Evolutionary conservation across 176 grass and related monocot genomes (phyloP).

Genomic region (Musa beccarii): DNA sequence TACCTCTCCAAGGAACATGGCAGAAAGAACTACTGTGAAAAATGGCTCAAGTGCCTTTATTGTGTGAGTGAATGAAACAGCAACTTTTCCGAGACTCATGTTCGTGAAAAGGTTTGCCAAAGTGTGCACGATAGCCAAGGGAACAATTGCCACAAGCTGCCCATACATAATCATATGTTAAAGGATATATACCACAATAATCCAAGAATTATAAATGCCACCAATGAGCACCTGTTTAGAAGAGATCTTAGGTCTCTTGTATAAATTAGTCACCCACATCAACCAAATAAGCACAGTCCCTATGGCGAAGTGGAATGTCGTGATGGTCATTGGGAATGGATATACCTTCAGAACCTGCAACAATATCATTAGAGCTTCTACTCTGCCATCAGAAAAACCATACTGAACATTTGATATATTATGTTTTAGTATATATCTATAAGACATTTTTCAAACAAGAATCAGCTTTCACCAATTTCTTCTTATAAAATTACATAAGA

Average conservation of each 20-base stretch:
- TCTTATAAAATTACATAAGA: neutral
- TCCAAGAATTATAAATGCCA: constrained; percentile 4
- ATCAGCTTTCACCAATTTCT: neutral
- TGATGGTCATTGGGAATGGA: constrained; percentile 73
- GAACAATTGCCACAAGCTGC: constrained; percentile 67
- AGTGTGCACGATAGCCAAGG: constrained; percentile 63
- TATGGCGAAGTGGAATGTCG: constrained; percentile 58
- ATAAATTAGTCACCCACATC: constrained; percentile 63
- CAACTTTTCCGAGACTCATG: constrained; percentile 79
- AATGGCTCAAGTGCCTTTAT: constrained; percentile 79
- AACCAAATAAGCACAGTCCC: constrained; percentile 48
- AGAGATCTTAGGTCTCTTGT: constrained; percentile 65
- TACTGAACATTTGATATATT: neutral
- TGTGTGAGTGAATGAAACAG: constrained; percentile 93
- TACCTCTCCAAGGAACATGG: constrained; percentile 69
- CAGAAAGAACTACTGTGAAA: constrained; percentile 76
- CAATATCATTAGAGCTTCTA: constrained; percentile 1
- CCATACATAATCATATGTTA: constrained; percentile 17
- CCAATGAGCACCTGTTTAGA: constrained; percentile 43
- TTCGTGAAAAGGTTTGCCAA: constrained; percentile 89
- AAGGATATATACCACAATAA: constrained; percentile 7
- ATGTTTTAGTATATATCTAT: neutral
- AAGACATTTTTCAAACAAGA: neutral
- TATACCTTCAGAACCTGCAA: constrained; percentile 68
- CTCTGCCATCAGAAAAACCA: neutral